phyloP scores from a whole-genome alignment of 192 early-diverging fungal genomes.

The Mortierella antarctica region DNA sequence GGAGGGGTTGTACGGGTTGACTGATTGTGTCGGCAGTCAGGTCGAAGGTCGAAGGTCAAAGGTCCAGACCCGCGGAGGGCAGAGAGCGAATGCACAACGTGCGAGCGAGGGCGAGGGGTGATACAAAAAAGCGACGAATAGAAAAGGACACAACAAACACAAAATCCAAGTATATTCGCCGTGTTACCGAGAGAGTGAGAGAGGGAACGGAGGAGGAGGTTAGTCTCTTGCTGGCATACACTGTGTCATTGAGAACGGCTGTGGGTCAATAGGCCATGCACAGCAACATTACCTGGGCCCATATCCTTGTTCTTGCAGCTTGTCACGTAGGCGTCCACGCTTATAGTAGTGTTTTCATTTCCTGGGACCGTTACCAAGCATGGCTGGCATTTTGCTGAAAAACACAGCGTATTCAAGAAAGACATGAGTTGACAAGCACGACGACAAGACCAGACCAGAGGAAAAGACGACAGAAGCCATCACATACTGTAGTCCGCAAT shows the following conservation, averaged over 20 bases:
- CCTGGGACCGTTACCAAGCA: conserved; percentile 11
- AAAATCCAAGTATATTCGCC: too few species aligned
- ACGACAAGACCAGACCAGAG: neutral
- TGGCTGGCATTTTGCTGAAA: conserved; percentile 30
- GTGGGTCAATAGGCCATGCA: too few species aligned
- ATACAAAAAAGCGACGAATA: too few species aligned
- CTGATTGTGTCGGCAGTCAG: neutral
- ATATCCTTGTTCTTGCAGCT: neutral
- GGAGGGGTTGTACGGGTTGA: conserved; percentile 3
- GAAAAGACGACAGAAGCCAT: neutral
- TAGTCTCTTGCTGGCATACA: neutral
- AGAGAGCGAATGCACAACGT: neutral
- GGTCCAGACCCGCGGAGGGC: neutral
- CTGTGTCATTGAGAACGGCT: too few species aligned
- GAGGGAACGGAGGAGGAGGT: neutral
- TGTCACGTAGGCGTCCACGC: conserved; percentile 1
- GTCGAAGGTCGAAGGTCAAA: neutral
- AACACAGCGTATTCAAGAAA: neutral
- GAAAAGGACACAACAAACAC: too few species aligned
- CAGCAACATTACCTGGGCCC: neutral
- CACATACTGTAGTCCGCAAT: conserved; percentile 28
- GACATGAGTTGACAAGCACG: neutral
- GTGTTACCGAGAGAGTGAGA: neutral
- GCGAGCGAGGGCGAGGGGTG: too few species aligned
- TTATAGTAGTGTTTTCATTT: neutral